These are phyloP conservation scores for Juncus inflexus DNA, from an alignment of 176 grass and related monocot species.

Conservation along the genomic window DNA sequence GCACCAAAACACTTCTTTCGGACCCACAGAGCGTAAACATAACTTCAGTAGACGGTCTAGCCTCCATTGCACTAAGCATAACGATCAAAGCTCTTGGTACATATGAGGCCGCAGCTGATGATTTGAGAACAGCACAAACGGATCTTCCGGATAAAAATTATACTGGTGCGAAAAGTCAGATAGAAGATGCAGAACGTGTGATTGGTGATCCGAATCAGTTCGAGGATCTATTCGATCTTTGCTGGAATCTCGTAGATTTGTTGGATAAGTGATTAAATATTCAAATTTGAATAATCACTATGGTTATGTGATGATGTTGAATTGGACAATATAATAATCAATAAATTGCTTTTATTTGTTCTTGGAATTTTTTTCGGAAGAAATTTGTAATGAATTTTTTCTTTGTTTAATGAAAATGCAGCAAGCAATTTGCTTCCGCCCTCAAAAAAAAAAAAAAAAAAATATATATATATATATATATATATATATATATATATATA, in stretches of 20 bases:
- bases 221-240: background rate
- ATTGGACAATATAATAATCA: too few species aligned
- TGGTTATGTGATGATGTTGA: too few species aligned
- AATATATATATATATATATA: too few species aligned
- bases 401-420: too few species aligned
- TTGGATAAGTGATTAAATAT: background rate
- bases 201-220: background rate
- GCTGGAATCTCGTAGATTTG: conserved; percentile 9
- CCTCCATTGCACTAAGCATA: background rate
- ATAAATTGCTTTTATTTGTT: too few species aligned
- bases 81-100: background rate
- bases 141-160: background rate
- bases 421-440: too few species aligned
- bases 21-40: background rate
- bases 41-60: background rate
- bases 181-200: background rate
- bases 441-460: too few species aligned
- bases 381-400: too few species aligned
- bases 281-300: too few species aligned
- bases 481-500: too few species aligned
- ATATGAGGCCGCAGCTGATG: background rate
- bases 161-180: background rate
- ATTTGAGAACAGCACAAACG: background rate
- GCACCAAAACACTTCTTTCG: conserved; percentile 3
- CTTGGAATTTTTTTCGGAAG: too few species aligned